Conservation (phyloP, 2,329 filamentous ascomycete genomes). For the Colletotrichum tofieldiae region DNA sequence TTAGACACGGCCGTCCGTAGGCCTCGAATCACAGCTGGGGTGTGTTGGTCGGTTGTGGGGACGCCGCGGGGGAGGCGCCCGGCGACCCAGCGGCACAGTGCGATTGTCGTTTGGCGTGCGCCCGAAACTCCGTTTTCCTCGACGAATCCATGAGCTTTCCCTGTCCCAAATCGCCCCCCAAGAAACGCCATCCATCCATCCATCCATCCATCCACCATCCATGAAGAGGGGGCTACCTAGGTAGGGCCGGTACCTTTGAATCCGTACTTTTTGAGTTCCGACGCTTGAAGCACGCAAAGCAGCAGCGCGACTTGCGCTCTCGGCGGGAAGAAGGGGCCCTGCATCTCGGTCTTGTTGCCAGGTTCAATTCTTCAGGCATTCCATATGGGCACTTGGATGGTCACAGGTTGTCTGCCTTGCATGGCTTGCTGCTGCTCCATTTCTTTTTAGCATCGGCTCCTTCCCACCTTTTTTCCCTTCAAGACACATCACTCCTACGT, state of each 20-base stretch:
- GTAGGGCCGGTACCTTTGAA: neutral
- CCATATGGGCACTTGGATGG: neutral
- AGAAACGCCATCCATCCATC: neutral
- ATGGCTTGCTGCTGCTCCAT: slow-evolving; percentile 15
- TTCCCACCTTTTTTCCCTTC: slow-evolving; percentile 8
- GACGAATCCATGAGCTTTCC: neutral
- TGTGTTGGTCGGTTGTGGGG: neutral
- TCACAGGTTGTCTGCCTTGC: neutral
- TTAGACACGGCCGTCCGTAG: neutral
- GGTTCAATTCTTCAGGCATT: neutral
- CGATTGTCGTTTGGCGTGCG: slow-evolving; percentile 6
- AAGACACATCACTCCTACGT: slow-evolving; percentile 28
- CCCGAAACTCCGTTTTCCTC: slow-evolving; percentile 26
- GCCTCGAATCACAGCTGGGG: neutral
- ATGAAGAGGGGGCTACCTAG: neutral
- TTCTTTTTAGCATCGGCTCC: slow-evolving; percentile 12
- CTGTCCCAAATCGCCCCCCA: too few relatives aligned
- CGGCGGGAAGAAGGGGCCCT: neutral
- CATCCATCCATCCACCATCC: neutral
- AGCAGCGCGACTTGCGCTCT: slow-evolving; percentile 7
- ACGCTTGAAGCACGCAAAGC: slow-evolving; percentile 34
- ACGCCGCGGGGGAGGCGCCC: neutral
- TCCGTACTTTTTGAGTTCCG: slow-evolving; percentile 5
- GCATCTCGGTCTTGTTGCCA: slow-evolving; percentile 1
- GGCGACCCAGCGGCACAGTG: slow-evolving; percentile 15